Conservation (phyloP, 495 filamentous ascomycete species). For the Aspergillus leporis region DNA sequence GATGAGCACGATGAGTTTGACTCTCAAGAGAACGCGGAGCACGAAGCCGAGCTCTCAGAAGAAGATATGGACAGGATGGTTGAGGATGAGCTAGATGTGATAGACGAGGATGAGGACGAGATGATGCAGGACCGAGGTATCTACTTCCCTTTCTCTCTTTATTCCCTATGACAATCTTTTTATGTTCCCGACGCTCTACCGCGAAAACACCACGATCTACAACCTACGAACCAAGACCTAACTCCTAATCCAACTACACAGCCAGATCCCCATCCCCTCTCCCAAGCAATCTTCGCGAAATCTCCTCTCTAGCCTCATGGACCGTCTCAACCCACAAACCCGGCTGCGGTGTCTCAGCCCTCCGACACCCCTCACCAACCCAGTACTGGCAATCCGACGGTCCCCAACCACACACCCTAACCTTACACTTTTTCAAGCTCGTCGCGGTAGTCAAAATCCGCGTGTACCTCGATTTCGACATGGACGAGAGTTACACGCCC, state of each 20-base stretch:
- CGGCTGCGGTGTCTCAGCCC: slow-evolving; percentile 81
- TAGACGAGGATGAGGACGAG: slow-evolving; percentile 43
- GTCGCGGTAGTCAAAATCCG: slow-evolving; percentile 81
- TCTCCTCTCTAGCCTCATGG: slow-evolving; percentile 92
- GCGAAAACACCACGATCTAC: background rate
- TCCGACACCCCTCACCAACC: slow-evolving; percentile 73
- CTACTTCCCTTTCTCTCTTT: slow-evolving; percentile 1
- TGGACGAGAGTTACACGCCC: slow-evolving; percentile 96
- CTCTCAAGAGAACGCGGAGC: slow-evolving; percentile 5
- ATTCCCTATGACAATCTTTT: background rate
- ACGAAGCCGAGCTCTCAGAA: slow-evolving; percentile 23
- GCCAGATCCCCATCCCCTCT: slow-evolving; percentile 41
- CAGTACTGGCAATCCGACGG: slow-evolving; percentile 98
- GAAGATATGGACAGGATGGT: slow-evolving; percentile 33
- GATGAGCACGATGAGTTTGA: slow-evolving; percentile 10
- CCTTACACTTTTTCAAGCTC: slow-evolving; percentile 91
- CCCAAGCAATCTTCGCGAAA: slow-evolving; percentile 70
- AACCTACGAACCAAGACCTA: slow-evolving; percentile 7
- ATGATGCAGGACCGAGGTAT: slow-evolving; percentile 43
- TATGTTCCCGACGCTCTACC: background rate
- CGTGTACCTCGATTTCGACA: slow-evolving; percentile 85
- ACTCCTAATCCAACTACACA: slow-evolving; percentile 11
- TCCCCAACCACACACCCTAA: slow-evolving; percentile 91
- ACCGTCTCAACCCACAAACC: slow-evolving; percentile 90
- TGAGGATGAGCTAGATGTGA: slow-evolving; percentile 40